Conservation (phyloP, 1,284 basidiomycete species). For the Pseudozyma tsukubaensis region DNA sequence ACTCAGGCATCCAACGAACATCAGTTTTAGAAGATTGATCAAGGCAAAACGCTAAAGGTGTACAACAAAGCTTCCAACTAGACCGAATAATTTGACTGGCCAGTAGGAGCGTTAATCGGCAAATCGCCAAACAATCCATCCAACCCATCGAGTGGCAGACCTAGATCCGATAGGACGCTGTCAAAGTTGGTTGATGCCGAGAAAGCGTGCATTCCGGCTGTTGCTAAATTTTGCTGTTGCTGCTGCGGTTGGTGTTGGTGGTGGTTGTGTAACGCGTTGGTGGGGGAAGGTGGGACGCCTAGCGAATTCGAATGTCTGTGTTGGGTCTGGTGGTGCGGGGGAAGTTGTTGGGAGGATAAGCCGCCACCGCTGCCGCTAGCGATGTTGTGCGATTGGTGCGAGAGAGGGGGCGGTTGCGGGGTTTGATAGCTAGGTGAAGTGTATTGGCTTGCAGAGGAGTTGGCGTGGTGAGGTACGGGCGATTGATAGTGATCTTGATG, state of each 20-base stretch:
- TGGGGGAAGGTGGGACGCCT: slow-evolving; percentile 8
- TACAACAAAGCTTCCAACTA: background rate
- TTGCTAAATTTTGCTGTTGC: slow-evolving; percentile 3
- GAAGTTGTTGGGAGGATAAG: background rate
- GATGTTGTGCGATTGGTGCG: slow-evolving; percentile 5
- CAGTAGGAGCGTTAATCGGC: slow-evolving; percentile 30
- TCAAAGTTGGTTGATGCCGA: slow-evolving; percentile 43
- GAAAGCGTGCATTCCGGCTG: slow-evolving; percentile 3
- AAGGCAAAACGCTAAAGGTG: background rate
- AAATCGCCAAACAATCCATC: slow-evolving; percentile 47
- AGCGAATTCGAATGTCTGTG: slow-evolving; percentile 12
- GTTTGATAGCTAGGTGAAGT: slow-evolving; percentile 28
- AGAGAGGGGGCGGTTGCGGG: background rate
- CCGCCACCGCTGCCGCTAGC: background rate
- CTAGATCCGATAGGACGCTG: slow-evolving; percentile 39
- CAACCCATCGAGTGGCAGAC: slow-evolving; percentile 40
- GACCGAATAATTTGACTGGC: slow-evolving; percentile 29
- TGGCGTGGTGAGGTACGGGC: slow-evolving; percentile 28
- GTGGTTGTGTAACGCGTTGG: background rate
- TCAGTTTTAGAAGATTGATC: too few relatives aligned
- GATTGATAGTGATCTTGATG: slow-evolving; percentile 47
- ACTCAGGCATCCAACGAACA: too few relatives aligned
- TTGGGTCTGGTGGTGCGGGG: slow-evolving; percentile 10
- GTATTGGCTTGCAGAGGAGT: slow-evolving; percentile 9
- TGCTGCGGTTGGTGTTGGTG: background rate